These are phyloP conservation scores for Pythium insidiosum DNA, from an alignment of 352 stramenopile species.

Conservation along the genomic window DNA sequence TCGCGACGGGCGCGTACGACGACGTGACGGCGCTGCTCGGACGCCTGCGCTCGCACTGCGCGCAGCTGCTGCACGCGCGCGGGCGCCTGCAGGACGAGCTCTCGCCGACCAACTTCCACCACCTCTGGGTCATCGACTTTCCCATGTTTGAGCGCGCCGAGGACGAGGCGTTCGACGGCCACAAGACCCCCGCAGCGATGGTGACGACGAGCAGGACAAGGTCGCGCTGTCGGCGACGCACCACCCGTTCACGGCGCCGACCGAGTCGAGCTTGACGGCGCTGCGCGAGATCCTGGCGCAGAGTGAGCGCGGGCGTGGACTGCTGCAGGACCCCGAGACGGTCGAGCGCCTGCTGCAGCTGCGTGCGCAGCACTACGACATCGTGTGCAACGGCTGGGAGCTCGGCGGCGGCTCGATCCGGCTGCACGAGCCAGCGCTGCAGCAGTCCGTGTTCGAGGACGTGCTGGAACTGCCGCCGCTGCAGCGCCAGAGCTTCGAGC, in stretches of 20 bases:
- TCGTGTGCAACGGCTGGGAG: slow-evolving; percentile 87
- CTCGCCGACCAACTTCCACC: slow-evolving; percentile 58
- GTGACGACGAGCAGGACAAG: slow-evolving; percentile 17
- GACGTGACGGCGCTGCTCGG: slow-evolving; percentile 50
- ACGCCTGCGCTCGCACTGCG: slow-evolving; percentile 52
- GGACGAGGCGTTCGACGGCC: slow-evolving; percentile 21
- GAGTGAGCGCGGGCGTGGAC: slow-evolving; percentile 12
- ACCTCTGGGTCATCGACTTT: slow-evolving; percentile 84
- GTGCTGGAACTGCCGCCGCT: slow-evolving; percentile 58
- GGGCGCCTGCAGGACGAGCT: slow-evolving; percentile 55
- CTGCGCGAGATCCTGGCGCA: slow-evolving; percentile 34
- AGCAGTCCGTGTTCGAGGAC: slow-evolving; percentile 71
- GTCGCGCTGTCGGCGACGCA: slow-evolving; percentile 64
- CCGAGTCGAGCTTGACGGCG: slow-evolving; percentile 29
- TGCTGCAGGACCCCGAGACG: slow-evolving; percentile 39
- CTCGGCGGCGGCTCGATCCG: slow-evolving; percentile 82
- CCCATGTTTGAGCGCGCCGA: slow-evolving; percentile 81
- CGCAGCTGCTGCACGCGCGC: slow-evolving; percentile 51
- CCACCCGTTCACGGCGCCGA: slow-evolving; percentile 81
- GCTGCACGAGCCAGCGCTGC: slow-evolving; percentile 67
- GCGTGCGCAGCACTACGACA: slow-evolving; percentile 81
- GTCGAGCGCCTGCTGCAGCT: slow-evolving; percentile 49
- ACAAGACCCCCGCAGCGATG: too few species aligned
- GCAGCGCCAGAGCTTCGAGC: slow-evolving; percentile 75
- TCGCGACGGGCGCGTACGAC: slow-evolving; percentile 49